These are phyloP conservation scores for Aspergillus steynii DNA, from an alignment of 495 filamentous ascomycete genomes.

Conservation along the genomic window DNA sequence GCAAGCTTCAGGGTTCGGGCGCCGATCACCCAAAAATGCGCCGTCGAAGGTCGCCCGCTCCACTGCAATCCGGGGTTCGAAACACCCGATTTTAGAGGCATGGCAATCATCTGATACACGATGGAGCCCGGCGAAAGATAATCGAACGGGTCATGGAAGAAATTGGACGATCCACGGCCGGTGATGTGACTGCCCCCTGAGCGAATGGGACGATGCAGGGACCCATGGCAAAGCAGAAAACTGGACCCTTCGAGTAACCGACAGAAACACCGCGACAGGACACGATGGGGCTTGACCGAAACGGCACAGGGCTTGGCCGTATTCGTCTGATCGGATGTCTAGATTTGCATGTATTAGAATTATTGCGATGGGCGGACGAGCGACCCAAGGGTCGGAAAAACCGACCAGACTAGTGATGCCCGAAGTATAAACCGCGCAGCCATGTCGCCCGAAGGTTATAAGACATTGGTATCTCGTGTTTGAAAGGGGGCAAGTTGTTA, in stretches of 20 bases:
- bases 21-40: neutral
- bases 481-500: neutral
- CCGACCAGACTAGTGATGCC: neutral
- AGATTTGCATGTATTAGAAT: neutral
- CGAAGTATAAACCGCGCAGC: neutral
- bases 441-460: neutral
- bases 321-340: neutral
- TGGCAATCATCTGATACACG: neutral
- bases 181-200: too few species aligned
- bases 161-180: too few species aligned
- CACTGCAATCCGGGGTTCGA: neutral
- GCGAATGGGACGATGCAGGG: too few species aligned
- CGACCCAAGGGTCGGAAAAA: neutral
- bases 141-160: too few species aligned
- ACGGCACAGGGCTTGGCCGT: neutral
- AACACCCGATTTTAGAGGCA: neutral
- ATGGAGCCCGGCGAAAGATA: neutral
- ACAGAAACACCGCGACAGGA: too few species aligned
- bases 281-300: neutral
- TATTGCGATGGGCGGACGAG: too few species aligned
- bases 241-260: too few species aligned
- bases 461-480: neutral
- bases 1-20: neutral
- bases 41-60: neutral
- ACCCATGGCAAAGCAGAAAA: too few species aligned